phyloP scores from a whole-genome alignment of 176 grass and related monocot species.

The Oryza rufipogon region DNA sequence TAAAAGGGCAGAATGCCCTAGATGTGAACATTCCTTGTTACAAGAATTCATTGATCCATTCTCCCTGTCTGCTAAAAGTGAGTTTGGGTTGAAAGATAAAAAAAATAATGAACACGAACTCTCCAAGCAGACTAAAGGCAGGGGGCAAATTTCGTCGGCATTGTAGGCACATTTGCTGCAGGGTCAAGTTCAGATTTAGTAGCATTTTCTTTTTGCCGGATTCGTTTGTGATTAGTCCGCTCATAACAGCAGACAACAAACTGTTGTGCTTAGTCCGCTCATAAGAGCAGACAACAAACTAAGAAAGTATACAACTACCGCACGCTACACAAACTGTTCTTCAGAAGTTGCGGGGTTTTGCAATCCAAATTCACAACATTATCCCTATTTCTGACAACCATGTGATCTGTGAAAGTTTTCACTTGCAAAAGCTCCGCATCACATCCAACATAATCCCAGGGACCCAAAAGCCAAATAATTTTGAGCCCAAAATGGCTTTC shows the following conservation, averaged over 20 bases:
- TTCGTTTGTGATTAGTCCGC: not conserved
- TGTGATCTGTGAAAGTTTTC: no score
- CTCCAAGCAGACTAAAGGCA: not conserved
- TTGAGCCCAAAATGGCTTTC: not conserved
- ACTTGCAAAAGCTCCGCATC: not conserved
- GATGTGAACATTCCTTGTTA: not conserved
- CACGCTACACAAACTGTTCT: no score
- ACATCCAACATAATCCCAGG: not conserved
- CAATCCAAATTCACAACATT: no score
- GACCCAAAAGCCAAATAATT: not conserved
- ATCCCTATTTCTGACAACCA: no score
- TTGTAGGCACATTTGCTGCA: no score
- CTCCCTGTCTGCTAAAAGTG: not conserved
- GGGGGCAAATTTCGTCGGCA: no score
- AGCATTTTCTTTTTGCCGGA: not conserved
- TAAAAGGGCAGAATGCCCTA: constrained; percentile 24
- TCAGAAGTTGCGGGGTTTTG: no score
- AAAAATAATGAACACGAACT: not conserved
- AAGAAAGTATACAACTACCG: no score
- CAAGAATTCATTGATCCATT: not conserved
- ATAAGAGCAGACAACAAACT: not conserved
- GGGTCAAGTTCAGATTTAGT: not conserved
- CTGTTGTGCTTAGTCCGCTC: not conserved
- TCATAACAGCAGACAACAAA: not conserved
- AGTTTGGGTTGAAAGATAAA: not conserved